Percentiles rank a stretch among this genome's conserved stretches.
Conservation (phyloP, 2,329 filamentous ascomycete species). For the Xylaria hypoxylon region DNA sequence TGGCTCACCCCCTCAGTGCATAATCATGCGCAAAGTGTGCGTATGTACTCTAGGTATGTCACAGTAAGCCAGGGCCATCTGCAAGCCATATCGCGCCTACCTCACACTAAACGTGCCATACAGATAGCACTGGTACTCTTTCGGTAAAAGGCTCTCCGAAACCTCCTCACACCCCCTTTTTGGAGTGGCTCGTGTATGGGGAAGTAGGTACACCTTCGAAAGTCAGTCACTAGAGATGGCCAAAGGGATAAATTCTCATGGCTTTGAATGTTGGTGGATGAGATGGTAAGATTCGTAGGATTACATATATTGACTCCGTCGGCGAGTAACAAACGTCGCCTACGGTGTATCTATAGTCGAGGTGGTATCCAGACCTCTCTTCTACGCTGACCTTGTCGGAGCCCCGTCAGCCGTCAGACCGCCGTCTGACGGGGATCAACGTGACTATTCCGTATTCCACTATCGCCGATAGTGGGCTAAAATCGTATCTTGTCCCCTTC, state of each 20-base stretch:
- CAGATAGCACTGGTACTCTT: constrained; percentile 16
- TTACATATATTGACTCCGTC: background rate
- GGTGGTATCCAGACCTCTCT: background rate
- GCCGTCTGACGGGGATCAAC: constrained; percentile 14
- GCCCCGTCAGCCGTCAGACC: background rate
- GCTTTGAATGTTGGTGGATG: background rate
- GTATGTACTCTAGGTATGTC: background rate
- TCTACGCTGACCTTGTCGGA: background rate
- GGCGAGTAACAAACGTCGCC: background rate
- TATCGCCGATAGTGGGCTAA: background rate
- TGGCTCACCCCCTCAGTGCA: constrained; percentile 17
- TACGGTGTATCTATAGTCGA: too few species aligned
- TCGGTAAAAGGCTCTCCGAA: constrained; percentile 30
- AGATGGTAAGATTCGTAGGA: background rate
- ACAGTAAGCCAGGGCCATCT: constrained; percentile 31
- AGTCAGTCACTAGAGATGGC: background rate
- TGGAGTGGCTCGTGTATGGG: constrained; percentile 1
- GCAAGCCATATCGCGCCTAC: constrained; percentile 21
- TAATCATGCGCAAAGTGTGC: constrained; percentile 16
- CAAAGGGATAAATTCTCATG: background rate
- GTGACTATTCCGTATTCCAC: background rate
- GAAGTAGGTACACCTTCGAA: background rate
- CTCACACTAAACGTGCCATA: background rate
- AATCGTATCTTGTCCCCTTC: background rate
- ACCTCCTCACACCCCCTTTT: constrained; percentile 19